Conservation (phyloP, 495 filamentous ascomycete species). For the Penicillium chermesinum region DNA sequence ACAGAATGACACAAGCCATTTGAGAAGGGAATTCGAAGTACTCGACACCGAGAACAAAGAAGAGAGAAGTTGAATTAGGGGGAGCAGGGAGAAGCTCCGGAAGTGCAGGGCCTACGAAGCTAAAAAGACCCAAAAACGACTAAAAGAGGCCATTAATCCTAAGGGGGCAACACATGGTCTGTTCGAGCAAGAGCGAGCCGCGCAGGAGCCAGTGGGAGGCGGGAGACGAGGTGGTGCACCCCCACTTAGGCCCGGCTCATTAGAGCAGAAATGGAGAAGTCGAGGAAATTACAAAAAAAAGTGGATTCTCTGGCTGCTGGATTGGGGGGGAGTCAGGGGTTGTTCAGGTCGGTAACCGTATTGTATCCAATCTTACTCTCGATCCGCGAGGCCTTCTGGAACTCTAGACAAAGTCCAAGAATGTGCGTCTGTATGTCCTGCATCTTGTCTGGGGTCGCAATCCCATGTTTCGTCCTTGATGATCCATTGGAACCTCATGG, state of each 20-base stretch:
- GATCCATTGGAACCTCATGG: neutral
- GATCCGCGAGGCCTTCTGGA: no score
- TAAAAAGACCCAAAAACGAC: conserved; percentile 7
- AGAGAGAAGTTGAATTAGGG: neutral
- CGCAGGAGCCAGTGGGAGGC: neutral
- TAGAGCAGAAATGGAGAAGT: conserved; percentile 9
- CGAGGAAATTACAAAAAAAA: conserved; percentile 3
- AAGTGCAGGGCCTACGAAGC: conserved; percentile 2
- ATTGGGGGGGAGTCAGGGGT: no score
- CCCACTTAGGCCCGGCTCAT: conserved; percentile 10
- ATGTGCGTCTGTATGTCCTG: no score
- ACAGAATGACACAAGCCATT: neutral
- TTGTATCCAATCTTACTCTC: no score
- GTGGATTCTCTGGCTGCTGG: no score
- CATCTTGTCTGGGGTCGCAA: no score
- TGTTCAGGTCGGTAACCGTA: no score
- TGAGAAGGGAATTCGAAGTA: neutral
- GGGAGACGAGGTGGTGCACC: neutral
- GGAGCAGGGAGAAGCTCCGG: neutral
- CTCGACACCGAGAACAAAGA: neutral
- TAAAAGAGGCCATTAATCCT: conserved; percentile 12
- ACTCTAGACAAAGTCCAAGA: no score
- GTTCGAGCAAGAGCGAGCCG: neutral
- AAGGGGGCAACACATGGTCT: conserved; percentile 9
- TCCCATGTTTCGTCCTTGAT: neutral